These are phyloP conservation scores for Daucus carota DNA, from an alignment of 129 eudicot genomes.

Conservation along the genomic window DNA sequence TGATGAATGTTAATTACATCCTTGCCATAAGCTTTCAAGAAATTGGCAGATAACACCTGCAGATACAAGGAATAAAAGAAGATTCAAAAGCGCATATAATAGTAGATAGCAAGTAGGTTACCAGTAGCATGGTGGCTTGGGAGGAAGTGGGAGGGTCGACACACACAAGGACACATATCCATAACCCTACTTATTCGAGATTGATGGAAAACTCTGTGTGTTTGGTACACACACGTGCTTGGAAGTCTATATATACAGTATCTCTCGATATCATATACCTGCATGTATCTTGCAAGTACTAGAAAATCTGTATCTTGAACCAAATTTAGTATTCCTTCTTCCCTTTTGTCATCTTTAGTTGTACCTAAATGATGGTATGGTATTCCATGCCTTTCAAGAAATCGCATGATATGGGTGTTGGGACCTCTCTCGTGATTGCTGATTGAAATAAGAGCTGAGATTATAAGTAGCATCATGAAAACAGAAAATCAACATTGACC, in stretches of 20 bases:
- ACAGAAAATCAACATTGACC: not conserved
- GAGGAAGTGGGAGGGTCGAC: not conserved
- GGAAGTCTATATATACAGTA: not conserved
- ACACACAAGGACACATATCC: not conserved
- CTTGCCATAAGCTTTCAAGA: slow-evolving; percentile 55
- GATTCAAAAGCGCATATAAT: slow-evolving; percentile 40
- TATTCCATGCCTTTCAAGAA: slow-evolving; percentile 75
- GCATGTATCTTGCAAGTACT: slow-evolving; percentile 98
- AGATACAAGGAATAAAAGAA: slow-evolving; percentile 7
- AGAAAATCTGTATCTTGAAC: slow-evolving; percentile 86
- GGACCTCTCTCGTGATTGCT: slow-evolving; percentile 87
- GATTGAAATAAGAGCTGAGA: slow-evolving; percentile 16
- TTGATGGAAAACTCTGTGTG: not conserved
- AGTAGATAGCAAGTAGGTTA: slow-evolving; percentile 85
- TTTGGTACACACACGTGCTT: not conserved
- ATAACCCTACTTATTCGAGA: not conserved
- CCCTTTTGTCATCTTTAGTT: slow-evolving; percentile 45
- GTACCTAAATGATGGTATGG: slow-evolving; percentile 60
- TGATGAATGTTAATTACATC: slow-evolving; percentile 95
- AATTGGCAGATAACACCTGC: slow-evolving; percentile 69
- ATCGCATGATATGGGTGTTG: slow-evolving; percentile 70
- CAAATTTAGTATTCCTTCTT: slow-evolving; percentile 59
- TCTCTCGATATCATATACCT: slow-evolving; percentile 36
- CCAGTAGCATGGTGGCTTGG: slow-evolving; percentile 10
- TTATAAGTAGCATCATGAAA: slow-evolving; percentile 11